phyloP scores from a whole-genome alignment of 345 rosid genomes.

The Salix koriyanagi region DNA sequence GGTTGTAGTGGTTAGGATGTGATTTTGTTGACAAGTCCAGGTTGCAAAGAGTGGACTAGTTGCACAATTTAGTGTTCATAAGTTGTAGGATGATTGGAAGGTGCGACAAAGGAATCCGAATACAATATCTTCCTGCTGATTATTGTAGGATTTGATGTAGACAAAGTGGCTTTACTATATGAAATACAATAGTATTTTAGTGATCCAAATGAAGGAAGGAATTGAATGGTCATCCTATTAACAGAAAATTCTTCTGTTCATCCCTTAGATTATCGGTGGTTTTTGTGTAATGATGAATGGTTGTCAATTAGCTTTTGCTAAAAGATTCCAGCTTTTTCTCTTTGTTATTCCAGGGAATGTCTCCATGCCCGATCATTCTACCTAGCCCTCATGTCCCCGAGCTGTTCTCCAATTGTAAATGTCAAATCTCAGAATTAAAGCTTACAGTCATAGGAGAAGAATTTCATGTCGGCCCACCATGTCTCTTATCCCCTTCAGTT shows the following conservation, averaged over 20 bases:
- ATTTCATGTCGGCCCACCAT: not conserved
- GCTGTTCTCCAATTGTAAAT: not conserved
- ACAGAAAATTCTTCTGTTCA: not conserved
- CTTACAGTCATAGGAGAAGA: not conserved
- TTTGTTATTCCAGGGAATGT: not conserved
- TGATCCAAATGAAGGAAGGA: not conserved
- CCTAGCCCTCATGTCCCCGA: too few species aligned
- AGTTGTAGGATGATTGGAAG: not conserved
- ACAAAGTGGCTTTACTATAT: not conserved
- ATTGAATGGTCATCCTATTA: not conserved
- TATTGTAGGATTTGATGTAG: not conserved
- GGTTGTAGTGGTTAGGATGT: constrained; percentile 2
- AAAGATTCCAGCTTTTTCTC: not conserved
- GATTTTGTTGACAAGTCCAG: not conserved
- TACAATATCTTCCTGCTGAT: not conserved
- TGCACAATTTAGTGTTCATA: not conserved
- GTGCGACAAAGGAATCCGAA: not conserved
- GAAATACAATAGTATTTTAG: not conserved
- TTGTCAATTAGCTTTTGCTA: not conserved
- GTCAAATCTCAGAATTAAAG: not conserved
- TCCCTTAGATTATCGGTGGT: not conserved
- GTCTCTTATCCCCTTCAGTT: not conserved
- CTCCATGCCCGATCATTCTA: not conserved
- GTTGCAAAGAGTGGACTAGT: constrained; percentile 4
- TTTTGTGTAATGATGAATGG: not conserved